Evolutionary conservation across 139 green algal species (phyloP), one percentile per base, ranked within the genome.

Genomic region (Bryopsis sp.): DNA sequence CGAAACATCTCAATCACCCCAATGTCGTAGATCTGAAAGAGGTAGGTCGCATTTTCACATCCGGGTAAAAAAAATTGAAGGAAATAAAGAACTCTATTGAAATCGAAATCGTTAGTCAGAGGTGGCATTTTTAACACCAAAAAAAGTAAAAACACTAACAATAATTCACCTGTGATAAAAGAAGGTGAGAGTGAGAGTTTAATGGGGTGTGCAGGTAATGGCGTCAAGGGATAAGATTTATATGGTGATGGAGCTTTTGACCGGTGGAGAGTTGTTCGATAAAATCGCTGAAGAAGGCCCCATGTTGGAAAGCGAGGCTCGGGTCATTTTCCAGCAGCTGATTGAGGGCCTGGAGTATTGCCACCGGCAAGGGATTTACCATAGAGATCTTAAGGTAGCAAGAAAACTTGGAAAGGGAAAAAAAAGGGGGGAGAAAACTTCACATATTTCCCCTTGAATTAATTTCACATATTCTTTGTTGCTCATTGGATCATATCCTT

Each of bases 201-300:
- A 15, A 50, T 11, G 43, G 15, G 43, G 15, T 50, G 54, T 63
- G 7, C 54, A 83, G 58, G 83, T 92, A 26, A 74, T 92, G 73
- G 80, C 78, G 26, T 80, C 72, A 24, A 63, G 68, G 36, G 78
- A 79, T 47, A 86, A 84, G 70, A 83, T 92, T 43, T 92, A 86
- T 59, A 76, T 91, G 60, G 86, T 92, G 39, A 75, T 92, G 77
- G 85, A 92, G 75, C 76, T 87, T n/a, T 79, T 89, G 2, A 84
- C 77, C 2, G 77, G 58, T 68, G 85, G 85, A 0, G 85, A 92
- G 54, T 77, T 92, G 6, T 92, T 89, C 72, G 85, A 92, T 58
- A 78, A 79, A 11, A 79, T 92, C 2, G 70, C 74, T 26, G 70
- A 68, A 1, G 64, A 85, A 19, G 82, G 85, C 28, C 78, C 77